Base-by-base conservation (phyloP, 352 stramenopile species). In the Phytophthora colocasiae region DNA sequence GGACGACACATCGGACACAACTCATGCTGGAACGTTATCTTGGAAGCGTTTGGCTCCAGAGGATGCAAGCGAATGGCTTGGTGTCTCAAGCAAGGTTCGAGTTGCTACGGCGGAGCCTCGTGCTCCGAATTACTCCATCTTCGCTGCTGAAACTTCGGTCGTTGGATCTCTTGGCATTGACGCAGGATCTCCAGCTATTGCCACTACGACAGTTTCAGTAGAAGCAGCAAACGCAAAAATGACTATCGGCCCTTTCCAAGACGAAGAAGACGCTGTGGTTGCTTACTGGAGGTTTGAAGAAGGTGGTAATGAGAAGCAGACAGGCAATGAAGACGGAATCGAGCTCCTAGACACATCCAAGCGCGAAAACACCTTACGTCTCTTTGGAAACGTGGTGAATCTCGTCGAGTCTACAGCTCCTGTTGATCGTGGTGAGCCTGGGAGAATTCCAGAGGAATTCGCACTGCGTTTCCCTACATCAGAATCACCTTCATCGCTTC, bases 221-320 rank as follows among this genome's bases (percentile, higher is more conserved):
- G 58, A 72, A 50, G 54, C 47, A 55, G 65, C 53, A 47, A 73
- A 15, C 12, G 68, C 60, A 27, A 90, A 88, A 66, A 81, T 84
- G 68, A 89, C 77, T 3, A 92, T 96, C 59, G 87, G 87, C 17
- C 87, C 87, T 34, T 96, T 94, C 51, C 69, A 93, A 19, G 87
- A 94, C 15, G 87, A 96, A 57, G 87, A 94, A 57, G 85, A 96
- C 58, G 84, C 85, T 3, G 84, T 96, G 14, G 83, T 94, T 22
- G 85, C 83, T 6, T 96, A 96, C 57, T 96, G 87, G 87, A 78
- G 87, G 14, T 96, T 96, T 58, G 87, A 96, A 75, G 87, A 96
- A 79, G 87, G 80, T 7, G 63, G 70, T 1, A 80, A 41, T 0
- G 63, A 71, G 17, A 77, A 61, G 27, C 46, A 57, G 12, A 14